Conservation (phyloP, 352 stramenopile species). For the Saprolegnia diclina region DNA sequence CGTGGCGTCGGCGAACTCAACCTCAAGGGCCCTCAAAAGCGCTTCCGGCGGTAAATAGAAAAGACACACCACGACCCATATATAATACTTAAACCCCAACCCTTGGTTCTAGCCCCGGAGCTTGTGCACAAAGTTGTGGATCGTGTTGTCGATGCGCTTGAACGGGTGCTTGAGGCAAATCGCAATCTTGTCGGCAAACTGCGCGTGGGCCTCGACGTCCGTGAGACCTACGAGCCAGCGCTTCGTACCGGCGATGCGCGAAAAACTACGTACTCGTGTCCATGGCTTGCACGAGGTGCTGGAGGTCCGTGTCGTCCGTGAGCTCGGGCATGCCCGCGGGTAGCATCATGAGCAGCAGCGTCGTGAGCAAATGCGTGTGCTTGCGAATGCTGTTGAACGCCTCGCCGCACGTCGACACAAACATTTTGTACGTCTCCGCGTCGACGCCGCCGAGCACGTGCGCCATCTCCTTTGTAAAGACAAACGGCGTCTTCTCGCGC, state of each 20-base stretch:
- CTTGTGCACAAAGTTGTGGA: conserved; percentile 64
- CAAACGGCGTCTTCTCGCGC: conserved; percentile 79
- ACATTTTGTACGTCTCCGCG: conserved; percentile 63
- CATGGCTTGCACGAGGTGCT: conserved; percentile 76
- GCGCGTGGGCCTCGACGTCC: conserved; percentile 54
- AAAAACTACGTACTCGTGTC: conserved; percentile 33
- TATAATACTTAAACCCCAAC: conserved; percentile 1
- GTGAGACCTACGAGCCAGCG: conserved; percentile 55
- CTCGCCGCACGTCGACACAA: conserved; percentile 60
- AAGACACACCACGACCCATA: conserved; percentile 8
- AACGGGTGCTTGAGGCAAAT: conserved; percentile 80
- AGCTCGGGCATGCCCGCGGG: conserved; percentile 83
- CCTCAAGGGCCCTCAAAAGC: conserved; percentile 30
- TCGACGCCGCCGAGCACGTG: conserved; percentile 76
- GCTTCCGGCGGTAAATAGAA: not conserved
- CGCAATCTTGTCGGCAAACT: conserved; percentile 72
- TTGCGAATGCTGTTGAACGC: conserved; percentile 76
- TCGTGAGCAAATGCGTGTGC: conserved; percentile 83
- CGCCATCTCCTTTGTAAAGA: conserved; percentile 86
- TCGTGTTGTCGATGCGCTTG: conserved; percentile 84
- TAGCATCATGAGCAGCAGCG: conserved; percentile 78
- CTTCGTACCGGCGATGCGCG: not conserved
- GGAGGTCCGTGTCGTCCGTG: conserved; percentile 74
- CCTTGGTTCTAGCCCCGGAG: not conserved
- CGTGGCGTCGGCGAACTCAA: conserved; percentile 71